Evolutionary conservation across 345 rosid genomes (phyloP), one percentile per base, ranked within the genome.

Genomic region (Moringa oleifera): DNA sequence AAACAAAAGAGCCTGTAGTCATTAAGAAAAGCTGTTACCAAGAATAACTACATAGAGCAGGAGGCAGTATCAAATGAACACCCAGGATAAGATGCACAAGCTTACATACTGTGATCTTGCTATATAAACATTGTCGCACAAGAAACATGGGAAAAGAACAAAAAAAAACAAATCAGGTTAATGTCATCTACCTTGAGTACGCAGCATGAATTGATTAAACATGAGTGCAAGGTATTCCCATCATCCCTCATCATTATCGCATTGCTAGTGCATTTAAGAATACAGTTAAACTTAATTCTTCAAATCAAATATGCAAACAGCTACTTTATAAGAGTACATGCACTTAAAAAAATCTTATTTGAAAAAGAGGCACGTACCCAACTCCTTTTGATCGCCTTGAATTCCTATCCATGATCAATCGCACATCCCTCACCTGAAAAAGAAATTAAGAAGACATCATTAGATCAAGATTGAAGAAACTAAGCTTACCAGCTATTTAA

Each of bases 201-300:
- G 92, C 90, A 81, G 88, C 86, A 82, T 73, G 96, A 82, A 91
- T 89, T 83, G 98, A 85, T 81, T 87, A 89, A 92, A 92, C 89
- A 92, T 85, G 92, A 75, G 89, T 79, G 88, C 86, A 86, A 80
- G 88, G 90, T 80, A 81, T 77, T 87, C 86, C 89, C 95, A 84
- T 75, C 93, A 87, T 89, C 90, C 86, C 87, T 87, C 96, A 87
- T 89, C 92, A 83, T 83, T 80, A 86, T 86, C 85, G 92, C 98
- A 89, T 83, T 81, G 95, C 87, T 89, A 92, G 90, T 87, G 84
- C 73, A 89, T 87, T 90, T 89, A 85, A 84, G 80, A 85, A 89
- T 92, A 84, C 86, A 87, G 85, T 85, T 84, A 89, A 89, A 87
- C 79, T 69, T 83, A 83, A 79, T 85, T 80, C 83, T 92, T 74